Conservation (phyloP, 2,329 filamentous ascomycete genomes). For the Phaeophleospora eucalypticola region DNA sequence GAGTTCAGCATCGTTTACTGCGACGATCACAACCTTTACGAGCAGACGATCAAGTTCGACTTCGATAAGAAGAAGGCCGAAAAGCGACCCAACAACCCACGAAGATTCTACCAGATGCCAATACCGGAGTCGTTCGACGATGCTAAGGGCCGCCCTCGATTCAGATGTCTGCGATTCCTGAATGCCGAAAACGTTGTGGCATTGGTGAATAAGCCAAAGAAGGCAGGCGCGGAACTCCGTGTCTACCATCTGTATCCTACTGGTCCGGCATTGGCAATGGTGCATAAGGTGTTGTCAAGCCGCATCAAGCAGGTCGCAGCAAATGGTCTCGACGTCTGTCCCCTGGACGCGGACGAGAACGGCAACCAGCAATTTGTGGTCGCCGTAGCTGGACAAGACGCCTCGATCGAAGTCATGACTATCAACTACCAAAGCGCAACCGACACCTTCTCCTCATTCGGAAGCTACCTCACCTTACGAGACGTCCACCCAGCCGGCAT, state of each 20-base stretch:
- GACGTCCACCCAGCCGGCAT: slow-evolving; percentile 57
- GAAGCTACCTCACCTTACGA: slow-evolving; percentile 48
- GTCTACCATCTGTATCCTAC: slow-evolving; percentile 59
- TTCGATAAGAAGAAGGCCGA: slow-evolving; percentile 39
- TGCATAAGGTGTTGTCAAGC: slow-evolving; percentile 59
- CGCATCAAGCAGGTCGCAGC: slow-evolving; percentile 61
- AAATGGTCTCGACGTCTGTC: slow-evolving; percentile 71
- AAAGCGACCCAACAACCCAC: slow-evolving; percentile 39
- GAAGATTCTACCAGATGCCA: slow-evolving; percentile 43
- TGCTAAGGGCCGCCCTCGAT: slow-evolving; percentile 43
- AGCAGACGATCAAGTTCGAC: slow-evolving; percentile 56
- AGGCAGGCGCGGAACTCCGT: slow-evolving; percentile 53
- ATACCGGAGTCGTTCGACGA: slow-evolving; percentile 26
- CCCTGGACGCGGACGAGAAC: slow-evolving; percentile 56
- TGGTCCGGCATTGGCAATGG: slow-evolving; percentile 46
- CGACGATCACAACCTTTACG: slow-evolving; percentile 68
- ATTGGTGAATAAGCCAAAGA: slow-evolving; percentile 53
- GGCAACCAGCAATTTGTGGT: slow-evolving; percentile 72
- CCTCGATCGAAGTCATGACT: slow-evolving; percentile 72
- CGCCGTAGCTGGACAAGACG: slow-evolving; percentile 75
- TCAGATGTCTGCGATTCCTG: slow-evolving; percentile 55
- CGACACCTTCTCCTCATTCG: slow-evolving; percentile 47
- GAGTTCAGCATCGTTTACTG: slow-evolving; percentile 74
- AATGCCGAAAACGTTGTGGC: slow-evolving; percentile 50
- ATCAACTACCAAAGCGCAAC: slow-evolving; percentile 61